Evolutionary conservation across 768 basidiomycete genomes (phyloP).

Genomic region (Rhodotorula taiwanensis): DNA sequence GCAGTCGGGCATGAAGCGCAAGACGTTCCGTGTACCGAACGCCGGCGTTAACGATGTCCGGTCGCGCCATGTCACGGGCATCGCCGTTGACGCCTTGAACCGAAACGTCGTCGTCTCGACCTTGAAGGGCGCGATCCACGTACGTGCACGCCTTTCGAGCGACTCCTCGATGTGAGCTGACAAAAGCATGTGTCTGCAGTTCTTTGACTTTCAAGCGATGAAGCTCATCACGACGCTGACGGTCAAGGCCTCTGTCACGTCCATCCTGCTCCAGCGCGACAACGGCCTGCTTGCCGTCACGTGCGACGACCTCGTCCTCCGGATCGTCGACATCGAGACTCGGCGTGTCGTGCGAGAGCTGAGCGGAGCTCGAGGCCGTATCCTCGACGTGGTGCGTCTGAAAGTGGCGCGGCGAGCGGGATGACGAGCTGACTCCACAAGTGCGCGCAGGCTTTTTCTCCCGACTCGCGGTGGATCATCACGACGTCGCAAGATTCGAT

Average conservation of each 20-base stretch:
- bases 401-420: neutral
- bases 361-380: slow-evolving; percentile 70
- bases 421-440: slow-evolving; percentile 9
- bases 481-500: slow-evolving; percentile 79
- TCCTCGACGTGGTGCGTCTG: slow-evolving; percentile 72
- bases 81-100: slow-evolving; percentile 81
- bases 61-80: slow-evolving; percentile 62
- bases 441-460: slow-evolving; percentile 80
- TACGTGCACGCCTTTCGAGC: slow-evolving; percentile 49
- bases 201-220: slow-evolving; percentile 91
- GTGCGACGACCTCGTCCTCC: slow-evolving; percentile 79
- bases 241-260: slow-evolving; percentile 62
- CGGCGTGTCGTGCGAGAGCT: slow-evolving; percentile 78
- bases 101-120: slow-evolving; percentile 72
- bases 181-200: slow-evolving; percentile 55
- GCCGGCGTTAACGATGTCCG: slow-evolving; percentile 47
- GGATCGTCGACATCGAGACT: slow-evolving; percentile 87
- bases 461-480: slow-evolving; percentile 90
- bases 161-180: neutral
- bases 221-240: slow-evolving; percentile 62
- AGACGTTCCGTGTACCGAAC: slow-evolving; percentile 53
- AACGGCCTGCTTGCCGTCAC: slow-evolving; percentile 72
- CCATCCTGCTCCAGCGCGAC: slow-evolving; percentile 71
- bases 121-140: slow-evolving; percentile 79
- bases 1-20: slow-evolving; percentile 83